Percentiles rank a stretch among this genome's conserved stretches.
Conservation (phyloP, 2,329 filamentous ascomycete genomes). For the Diaporthe destruens region DNA sequence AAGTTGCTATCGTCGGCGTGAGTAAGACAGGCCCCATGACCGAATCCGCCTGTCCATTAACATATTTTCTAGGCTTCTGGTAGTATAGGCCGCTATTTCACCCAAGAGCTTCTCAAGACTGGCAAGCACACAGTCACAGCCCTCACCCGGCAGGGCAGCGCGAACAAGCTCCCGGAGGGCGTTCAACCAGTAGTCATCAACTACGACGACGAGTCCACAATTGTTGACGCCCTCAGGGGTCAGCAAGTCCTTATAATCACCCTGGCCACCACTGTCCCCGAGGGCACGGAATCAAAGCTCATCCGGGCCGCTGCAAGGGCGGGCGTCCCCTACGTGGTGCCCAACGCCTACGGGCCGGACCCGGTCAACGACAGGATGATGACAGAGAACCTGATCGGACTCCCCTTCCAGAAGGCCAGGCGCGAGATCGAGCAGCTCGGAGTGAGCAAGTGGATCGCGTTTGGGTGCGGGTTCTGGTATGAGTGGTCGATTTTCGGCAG, state of each 20-base stretch:
- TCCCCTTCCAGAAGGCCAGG: conserved; percentile 45
- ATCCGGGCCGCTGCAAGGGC: conserved; percentile 67
- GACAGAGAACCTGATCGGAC: conserved; percentile 51
- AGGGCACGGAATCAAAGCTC: conserved; percentile 61
- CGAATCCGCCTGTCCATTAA: neutral
- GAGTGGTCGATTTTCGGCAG: conserved; percentile 59
- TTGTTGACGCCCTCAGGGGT: conserved; percentile 63
- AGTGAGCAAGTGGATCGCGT: conserved; percentile 58
- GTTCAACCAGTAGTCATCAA: conserved; percentile 58
- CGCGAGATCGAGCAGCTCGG: conserved; percentile 57
- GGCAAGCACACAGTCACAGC: conserved; percentile 66
- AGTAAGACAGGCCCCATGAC: conserved; percentile 44
- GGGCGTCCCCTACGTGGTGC: conserved; percentile 67
- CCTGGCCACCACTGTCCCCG: conserved; percentile 57
- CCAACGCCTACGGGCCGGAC: conserved; percentile 62
- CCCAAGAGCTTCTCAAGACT: conserved; percentile 56
- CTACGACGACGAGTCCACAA: conserved; percentile 57
- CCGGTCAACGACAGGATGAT: conserved; percentile 53
- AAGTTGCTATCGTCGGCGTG: conserved; percentile 62
- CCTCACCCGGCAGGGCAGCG: conserved; percentile 59
- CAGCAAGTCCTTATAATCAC: conserved; percentile 72
- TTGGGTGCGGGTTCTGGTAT: conserved; percentile 66
- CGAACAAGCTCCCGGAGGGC: conserved; percentile 57
- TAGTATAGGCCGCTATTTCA: conserved; percentile 55
- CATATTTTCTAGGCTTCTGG: conserved; percentile 56